Conservation (phyloP, 352 stramenopile species). For the Peronosclerospora sorghi region DNA sequence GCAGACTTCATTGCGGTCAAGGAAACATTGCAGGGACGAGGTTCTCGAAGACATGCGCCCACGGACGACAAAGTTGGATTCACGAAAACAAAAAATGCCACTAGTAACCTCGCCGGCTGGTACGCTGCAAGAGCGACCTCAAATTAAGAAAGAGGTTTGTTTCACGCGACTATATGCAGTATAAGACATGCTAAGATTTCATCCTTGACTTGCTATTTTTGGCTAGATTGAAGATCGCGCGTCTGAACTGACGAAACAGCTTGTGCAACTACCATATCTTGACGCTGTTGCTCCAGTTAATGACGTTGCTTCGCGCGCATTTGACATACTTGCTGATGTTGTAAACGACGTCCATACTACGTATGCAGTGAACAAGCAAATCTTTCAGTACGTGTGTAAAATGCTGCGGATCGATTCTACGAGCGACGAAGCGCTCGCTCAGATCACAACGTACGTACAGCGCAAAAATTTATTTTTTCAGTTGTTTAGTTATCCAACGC, state of each 20-base stretch:
- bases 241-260: slow-evolving; percentile 28
- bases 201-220: neutral
- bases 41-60: neutral
- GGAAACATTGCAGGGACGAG: slow-evolving; percentile 10
- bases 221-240: slow-evolving; percentile 37
- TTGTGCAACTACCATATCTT: slow-evolving; percentile 24
- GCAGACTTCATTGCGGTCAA: neutral
- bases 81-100: slow-evolving; percentile 2
- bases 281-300: slow-evolving; percentile 21
- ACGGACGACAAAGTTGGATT: neutral
- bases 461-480: neutral
- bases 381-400: slow-evolving; percentile 35
- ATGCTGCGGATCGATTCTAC: slow-evolving; percentile 31
- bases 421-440: slow-evolving; percentile 52
- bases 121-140: slow-evolving; percentile 9
- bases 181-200: neutral
- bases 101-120: neutral
- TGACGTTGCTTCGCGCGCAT: slow-evolving; percentile 14
- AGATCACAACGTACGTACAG: slow-evolving; percentile 32
- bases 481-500: neutral
- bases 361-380: slow-evolving; percentile 37
- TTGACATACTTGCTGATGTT: slow-evolving; percentile 43
- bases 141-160: slow-evolving; percentile 23
- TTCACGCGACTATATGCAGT: neutral
- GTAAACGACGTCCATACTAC: slow-evolving; percentile 51